phyloP scores from a whole-genome alignment of 2,329 filamentous ascomycete genomes.

The Ceratocystis lukuohia region DNA sequence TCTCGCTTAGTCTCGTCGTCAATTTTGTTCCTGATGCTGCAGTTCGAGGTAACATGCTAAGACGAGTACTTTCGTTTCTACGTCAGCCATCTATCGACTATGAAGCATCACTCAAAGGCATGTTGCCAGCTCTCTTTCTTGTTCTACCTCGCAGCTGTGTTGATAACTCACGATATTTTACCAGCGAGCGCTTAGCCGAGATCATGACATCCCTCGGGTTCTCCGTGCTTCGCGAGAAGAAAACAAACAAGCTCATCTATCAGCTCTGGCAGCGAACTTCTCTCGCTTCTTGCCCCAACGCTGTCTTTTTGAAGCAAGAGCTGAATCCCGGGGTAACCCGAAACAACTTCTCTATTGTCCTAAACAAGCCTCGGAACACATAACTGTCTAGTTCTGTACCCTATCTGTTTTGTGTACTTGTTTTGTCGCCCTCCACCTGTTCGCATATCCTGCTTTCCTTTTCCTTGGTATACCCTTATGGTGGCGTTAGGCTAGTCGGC shows the following conservation, averaged over 20 bases:
- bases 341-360: conserved; percentile 82
- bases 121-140: conserved; percentile 65
- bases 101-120: conserved; percentile 21
- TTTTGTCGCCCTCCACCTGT: neutral
- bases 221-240: conserved; percentile 48
- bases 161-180: conserved; percentile 79
- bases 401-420: neutral
- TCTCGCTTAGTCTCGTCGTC: conserved; percentile 82
- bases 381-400: neutral
- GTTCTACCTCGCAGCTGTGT: conserved; percentile 83
- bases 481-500: neutral
- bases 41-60: conserved; percentile 72
- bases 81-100: conserved; percentile 25
- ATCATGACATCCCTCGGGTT: conserved; percentile 76
- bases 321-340: conserved; percentile 59
- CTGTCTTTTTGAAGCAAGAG: conserved; percentile 56
- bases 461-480: conserved; percentile 1
- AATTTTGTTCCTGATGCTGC: conserved; percentile 79
- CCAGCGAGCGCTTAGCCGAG: conserved; percentile 50
- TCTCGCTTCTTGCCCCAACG: conserved; percentile 20
- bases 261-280: conserved; percentile 59
- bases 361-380: conserved; percentile 30
- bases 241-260: conserved; percentile 73
- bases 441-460: neutral
- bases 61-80: conserved; percentile 59